Evolutionary conservation across 192 early-diverging fungal genomes (phyloP), one percentile per base, ranked within the genome.

Genomic region (Coemansia sp.): DNA sequence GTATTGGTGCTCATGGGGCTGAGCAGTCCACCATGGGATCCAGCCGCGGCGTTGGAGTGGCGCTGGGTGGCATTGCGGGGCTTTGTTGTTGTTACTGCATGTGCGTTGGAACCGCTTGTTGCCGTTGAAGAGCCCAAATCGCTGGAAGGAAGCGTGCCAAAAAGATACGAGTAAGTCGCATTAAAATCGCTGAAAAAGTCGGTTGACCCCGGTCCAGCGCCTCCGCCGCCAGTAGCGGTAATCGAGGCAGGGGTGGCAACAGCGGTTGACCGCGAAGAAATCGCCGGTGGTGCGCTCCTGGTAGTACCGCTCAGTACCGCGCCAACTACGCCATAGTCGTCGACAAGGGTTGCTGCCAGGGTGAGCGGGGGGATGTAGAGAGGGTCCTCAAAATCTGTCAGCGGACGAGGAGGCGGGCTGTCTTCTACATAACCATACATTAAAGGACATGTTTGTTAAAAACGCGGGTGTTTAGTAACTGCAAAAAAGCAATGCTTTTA

Each of bases 291-390:
- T 20, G 25, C 57, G 56, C n/a, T 60, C 31, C 49, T 38, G 49
- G 25, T 16, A 45, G 59, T 22, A 28, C 48, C 55, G 30, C 30
- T 69, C 2, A 42, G 55, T 49, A 54, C 58, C 4, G 38, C 18
- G 20, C 58, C 58, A 14, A 52, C 33, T 4, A 49, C n/a, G 34
- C 69, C 65, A 25, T 81, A 81, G 30, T 81, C 78, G 54, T 81
- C 73, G 40, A 71, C 62, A 61, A 81, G 69, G 16, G 78, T 76
- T 49, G 69, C 67, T 10, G 73, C 69, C 32, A 81, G 66, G 17
- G 78, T 81, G n/a, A 76, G 78, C 18, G 78, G 78, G 20, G 78
- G 78, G 11, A 81, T 76, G 73, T 81, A 81, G 50, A 70, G 62
- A 5, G 78, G 78, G 45, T 81, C 78, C 30, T 81, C 78, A 60